phyloP scores from a whole-genome alignment of 164 flowering plant species.

The Annona cherimola region DNA sequence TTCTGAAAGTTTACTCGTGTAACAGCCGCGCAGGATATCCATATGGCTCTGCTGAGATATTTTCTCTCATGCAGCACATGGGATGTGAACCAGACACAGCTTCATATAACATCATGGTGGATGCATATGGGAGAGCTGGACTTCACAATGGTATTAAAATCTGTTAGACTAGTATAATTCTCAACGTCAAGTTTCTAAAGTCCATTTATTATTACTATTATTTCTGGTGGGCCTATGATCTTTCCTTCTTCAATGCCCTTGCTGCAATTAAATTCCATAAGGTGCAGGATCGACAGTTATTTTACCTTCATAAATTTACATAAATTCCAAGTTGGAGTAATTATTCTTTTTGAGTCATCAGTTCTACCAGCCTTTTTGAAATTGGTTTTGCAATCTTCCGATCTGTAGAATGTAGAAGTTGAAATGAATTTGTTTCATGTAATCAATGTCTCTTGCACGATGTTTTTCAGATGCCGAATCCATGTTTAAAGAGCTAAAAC shows the following conservation, averaged over 20 bases:
- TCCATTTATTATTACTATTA: background rate
- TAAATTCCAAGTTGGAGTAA: too few relatives aligned
- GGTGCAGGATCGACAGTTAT: background rate
- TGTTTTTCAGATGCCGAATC: conserved; percentile 51
- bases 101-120: conserved; percentile 88
- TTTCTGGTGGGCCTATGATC: background rate
- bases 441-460: background rate
- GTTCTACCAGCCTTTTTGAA: too few relatives aligned
- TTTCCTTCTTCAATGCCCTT: background rate
- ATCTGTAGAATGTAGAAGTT: background rate
- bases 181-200: background rate
- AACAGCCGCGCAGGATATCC: conserved; percentile 73
- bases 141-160: conserved; percentile 54
- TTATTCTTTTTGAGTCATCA: too few relatives aligned
- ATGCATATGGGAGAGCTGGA: conserved; percentile 94
- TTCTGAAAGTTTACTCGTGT: background rate
- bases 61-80: conserved; percentile 93
- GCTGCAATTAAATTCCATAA: background rate
- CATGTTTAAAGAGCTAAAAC: conserved; percentile 65
- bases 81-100: conserved; percentile 96
- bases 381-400: too few relatives aligned
- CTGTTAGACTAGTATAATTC: background rate
- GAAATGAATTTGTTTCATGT: background rate
- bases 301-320: too few relatives aligned
- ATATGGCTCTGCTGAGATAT: conserved; percentile 77